phyloP scores from a whole-genome alignment of 1,284 basidiomycete species.

The Sutorius eximius region DNA sequence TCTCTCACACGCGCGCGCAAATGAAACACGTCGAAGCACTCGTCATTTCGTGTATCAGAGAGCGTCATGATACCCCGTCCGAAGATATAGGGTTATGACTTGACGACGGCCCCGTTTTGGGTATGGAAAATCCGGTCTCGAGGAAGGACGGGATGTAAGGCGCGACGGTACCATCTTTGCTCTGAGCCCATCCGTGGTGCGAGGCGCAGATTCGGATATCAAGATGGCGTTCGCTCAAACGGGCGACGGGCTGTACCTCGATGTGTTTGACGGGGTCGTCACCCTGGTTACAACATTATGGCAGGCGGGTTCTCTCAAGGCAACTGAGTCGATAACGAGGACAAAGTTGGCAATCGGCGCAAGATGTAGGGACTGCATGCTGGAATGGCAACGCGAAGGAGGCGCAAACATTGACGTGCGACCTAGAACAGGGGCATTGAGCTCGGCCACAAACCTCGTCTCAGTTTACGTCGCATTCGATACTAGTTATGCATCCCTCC shows the following conservation, averaged over 20 bases:
- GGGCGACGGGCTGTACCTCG: not conserved
- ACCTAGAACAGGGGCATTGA: not conserved
- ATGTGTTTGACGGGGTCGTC: not conserved
- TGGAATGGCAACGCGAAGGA: conserved; percentile 7
- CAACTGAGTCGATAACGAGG: not conserved
- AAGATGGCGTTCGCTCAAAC: not conserved
- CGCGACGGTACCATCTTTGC: not conserved
- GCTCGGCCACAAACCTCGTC: not conserved
- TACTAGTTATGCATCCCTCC: not conserved
- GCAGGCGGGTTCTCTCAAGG: conserved; percentile 11
- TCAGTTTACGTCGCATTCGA: not conserved
- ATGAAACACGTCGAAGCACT: conserved; percentile 20
- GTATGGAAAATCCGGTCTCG: conserved; percentile 10
- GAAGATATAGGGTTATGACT: conserved; percentile 10
- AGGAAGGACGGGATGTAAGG: not conserved
- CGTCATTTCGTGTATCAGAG: not conserved
- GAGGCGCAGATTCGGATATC: not conserved
- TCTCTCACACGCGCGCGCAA: conserved; percentile 4
- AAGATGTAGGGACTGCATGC: not conserved
- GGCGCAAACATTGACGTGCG: too few relatives aligned
- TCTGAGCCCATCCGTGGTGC: not conserved
- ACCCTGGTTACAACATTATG: conserved; percentile 21
- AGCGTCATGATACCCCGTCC: not conserved
- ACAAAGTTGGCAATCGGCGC: not conserved
- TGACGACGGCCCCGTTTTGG: not conserved